Base-by-base conservation (phyloP, 768 basidiomycete species). In the Lanmaoa pseudosensibilis region DNA sequence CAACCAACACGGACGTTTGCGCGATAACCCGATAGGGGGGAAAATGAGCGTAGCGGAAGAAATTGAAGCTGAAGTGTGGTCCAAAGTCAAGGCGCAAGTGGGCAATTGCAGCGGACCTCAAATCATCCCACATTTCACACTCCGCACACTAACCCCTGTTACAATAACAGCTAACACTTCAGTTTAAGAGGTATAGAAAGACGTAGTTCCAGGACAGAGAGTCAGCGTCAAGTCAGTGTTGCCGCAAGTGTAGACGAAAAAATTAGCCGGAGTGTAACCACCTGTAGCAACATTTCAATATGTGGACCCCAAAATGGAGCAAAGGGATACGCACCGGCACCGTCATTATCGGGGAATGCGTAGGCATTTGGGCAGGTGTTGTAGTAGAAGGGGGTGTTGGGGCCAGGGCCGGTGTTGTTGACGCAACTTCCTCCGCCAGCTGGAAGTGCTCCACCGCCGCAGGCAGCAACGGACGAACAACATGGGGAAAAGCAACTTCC, bases 341-440 rank as follows among this genome's bases (percentile, higher is more conserved):
- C 60, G 36, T 59, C 58, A 27, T 61, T 59, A 30, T 61, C 58
- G 25, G 60, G 60, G 58, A 59, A 61, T n/a, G 60, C 60, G 12
- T 59, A 61, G 32, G 60, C 62, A 25, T 64, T 64, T 18, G n/a
- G n/a, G 49, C 62, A 64, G 25, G 57, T 54, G 37, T 56, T 15
- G 6, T 64, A 54, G 60, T 62, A 64, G 54, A 62, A 64, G 43
- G 51, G 5, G 25, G 60, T 64, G 45, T 59, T 47, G 4, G 62
- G 62, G 16, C 62, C 62, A 50, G 62, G 62, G 13, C 61, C 58
- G 18, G 38, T 46, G 10, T 63, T 57, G 58, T 60, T 33, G 4
- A 37, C 21, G 34, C 58, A 64, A 18, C 58, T 58, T 43, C 61
- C 61, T 23, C 58, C 56, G 11, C 53, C 33, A 27, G 45, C 37